These are phyloP conservation scores for Fragilariopsis cylindrus DNA, from an alignment of 108 stramenopile genomes.

Conservation along the genomic window DNA sequence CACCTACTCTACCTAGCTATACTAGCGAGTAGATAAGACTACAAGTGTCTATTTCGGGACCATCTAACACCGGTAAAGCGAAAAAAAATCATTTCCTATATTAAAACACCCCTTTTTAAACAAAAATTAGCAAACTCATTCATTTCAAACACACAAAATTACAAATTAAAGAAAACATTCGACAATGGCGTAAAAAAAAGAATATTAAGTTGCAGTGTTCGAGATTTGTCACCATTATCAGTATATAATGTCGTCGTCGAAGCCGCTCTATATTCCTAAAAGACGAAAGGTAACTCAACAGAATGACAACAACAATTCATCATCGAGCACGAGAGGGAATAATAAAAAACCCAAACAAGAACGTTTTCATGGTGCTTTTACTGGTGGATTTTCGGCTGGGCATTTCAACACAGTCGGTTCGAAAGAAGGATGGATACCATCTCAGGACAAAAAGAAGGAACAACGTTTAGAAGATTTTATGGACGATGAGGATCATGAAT, in stretches of 20 bases:
- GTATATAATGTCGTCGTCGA: slow-evolving; percentile 1
- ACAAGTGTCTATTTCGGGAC: too few species aligned
- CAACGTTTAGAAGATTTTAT: slow-evolving; percentile 56
- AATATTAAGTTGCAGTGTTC: too few species aligned
- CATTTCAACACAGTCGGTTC: slow-evolving; percentile 87
- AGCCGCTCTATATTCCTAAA: slow-evolving; percentile 9
- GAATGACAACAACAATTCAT: neutral
- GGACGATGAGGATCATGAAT: slow-evolving; percentile 64
- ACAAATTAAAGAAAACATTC: too few species aligned
- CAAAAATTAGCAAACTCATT: too few species aligned
- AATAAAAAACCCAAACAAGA: neutral
- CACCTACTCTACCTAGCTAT: too few species aligned
- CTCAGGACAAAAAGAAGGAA: slow-evolving; percentile 28
- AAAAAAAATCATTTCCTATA: too few species aligned
- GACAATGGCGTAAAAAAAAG: too few species aligned
- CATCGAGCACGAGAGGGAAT: slow-evolving; percentile 1
- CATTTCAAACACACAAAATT: too few species aligned
- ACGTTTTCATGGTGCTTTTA: slow-evolving; percentile 77
- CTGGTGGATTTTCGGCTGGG: slow-evolving; percentile 86
- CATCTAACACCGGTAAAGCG: too few species aligned
- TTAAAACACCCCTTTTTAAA: too few species aligned
- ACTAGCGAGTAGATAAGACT: too few species aligned
- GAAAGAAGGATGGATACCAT: slow-evolving; percentile 82
- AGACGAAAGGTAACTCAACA: neutral
- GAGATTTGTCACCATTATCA: too few species aligned